These are phyloP conservation scores for Trypanosoma melophagium DNA, from an alignment of 208 protist genomes.

Conservation along the genomic window DNA sequence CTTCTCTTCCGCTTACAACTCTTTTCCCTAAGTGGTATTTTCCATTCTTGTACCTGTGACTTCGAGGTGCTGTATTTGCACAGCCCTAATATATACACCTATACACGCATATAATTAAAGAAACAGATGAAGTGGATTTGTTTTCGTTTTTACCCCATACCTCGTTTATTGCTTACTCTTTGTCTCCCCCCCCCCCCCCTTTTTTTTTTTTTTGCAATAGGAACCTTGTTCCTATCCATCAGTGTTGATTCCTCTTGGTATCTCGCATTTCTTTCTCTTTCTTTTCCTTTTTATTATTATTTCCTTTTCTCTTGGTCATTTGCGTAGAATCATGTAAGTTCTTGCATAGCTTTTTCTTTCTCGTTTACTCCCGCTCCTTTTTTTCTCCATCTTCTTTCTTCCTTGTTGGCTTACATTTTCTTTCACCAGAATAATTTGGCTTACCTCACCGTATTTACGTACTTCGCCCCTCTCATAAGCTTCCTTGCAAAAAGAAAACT, in stretches of 20 bases:
- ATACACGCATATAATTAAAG: not conserved
- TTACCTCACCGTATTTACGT: too few species aligned
- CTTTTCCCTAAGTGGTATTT: too few species aligned
- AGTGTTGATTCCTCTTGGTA: not conserved
- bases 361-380: too few species aligned
- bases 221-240: not conserved
- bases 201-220: conserved; percentile 19
- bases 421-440: too few species aligned
- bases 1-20: too few species aligned
- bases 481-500: too few species aligned
- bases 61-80: too few species aligned
- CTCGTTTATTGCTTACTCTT: not conserved
- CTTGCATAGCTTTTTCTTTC: not conserved
- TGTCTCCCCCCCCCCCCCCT: conserved; percentile 14
- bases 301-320: conserved; percentile 23
- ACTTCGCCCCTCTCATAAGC: too few species aligned
- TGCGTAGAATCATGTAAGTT: conserved; percentile 19
- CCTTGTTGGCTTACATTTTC: too few species aligned
- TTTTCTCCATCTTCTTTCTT: too few species aligned
- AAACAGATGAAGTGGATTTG: not conserved
- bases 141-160: not conserved
- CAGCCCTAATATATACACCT: too few species aligned
- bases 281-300: not conserved
- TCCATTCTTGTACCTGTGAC: too few species aligned
- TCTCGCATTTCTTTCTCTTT: not conserved